Base-by-base conservation (phyloP, 2,329 filamentous ascomycete genomes). In the Dactylella cylindrospora region DNA sequence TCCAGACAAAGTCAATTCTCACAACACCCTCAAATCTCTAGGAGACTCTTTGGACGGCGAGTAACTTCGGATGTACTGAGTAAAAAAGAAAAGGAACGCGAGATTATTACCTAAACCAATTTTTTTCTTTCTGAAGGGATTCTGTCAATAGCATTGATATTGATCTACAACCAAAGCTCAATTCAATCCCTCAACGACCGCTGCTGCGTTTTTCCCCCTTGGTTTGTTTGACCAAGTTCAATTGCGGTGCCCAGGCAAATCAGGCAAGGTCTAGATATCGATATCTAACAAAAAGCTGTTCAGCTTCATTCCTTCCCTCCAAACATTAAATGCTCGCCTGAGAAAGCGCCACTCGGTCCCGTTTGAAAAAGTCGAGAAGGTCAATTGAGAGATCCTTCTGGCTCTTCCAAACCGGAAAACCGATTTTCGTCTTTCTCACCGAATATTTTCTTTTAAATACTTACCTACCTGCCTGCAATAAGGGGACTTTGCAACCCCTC, bases 401-500 rank as follows among this genome's bases (percentile, higher is more conserved):
- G 35, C 23, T 45, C 46, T 46, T 47, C 47, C 28, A 40, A 51
- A 25, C 15, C 22, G 35, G 36, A 28, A 41, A 43, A 40, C 47
- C 28, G 31, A 36, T 40, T 23, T 39, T n/a, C 6, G 25, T 33
- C n/a, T 19, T 36, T 17, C 31, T 28, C 15, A 22, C 33, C 25
- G 12, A 35, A n/a, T 26, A 26, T 20, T 17, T 8, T 17, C 22
- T 29, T 23, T 44, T 17, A 22, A 36, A 57, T n/a, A n/a, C n/a
- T n/a, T n/a, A n/a, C n/a, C n/a, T n/a, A n/a, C n/a, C 36, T 17
- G 29, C 38, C 35, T 61, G 47, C 47, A 53, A 41, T 52, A 61
- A 61, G 47, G 47, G 54, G 54, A 60, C 54, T 32, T 50, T 61
- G 47, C 47, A 61, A 61, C 55, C 55, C 47, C 55, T 61, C 55